Evolutionary conservation across 108 stramenopile genomes (phyloP).

Genomic region (Nitzschia sp.): DNA sequence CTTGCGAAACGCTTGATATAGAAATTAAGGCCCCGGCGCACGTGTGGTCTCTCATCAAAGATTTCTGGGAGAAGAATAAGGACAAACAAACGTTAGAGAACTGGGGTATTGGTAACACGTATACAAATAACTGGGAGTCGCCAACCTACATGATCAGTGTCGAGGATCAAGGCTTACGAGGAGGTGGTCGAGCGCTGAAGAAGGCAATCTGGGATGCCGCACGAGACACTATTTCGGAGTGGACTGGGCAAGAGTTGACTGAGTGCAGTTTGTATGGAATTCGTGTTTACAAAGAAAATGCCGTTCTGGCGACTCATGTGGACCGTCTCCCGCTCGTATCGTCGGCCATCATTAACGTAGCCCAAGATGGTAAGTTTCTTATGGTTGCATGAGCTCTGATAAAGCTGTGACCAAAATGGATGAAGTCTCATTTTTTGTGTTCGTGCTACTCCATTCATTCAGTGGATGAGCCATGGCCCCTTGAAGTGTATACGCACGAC

Average conservation of each 20-base stretch:
- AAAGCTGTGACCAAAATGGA: no score
- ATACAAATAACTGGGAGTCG: conserved; percentile 76
- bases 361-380: conserved; percentile 58
- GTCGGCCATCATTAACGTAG: conserved; percentile 88
- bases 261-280: conserved; percentile 84
- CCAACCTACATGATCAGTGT: conserved; percentile 73
- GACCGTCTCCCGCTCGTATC: conserved; percentile 87
- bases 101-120: conserved; percentile 73
- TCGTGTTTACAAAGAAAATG: conserved; percentile 65
- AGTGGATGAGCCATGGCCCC: conserved; percentile 84
- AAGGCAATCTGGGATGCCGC: conserved; percentile 75
- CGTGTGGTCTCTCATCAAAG: conserved; percentile 57
- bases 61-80: conserved; percentile 75
- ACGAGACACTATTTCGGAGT: conserved; percentile 69
- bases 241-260: conserved; percentile 86
- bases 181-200: conserved; percentile 65
- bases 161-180: conserved; percentile 56
- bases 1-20: not conserved
- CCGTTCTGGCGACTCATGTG: conserved; percentile 80
- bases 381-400: not conserved
- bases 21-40: conserved; percentile 60
- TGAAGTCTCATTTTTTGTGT: not conserved
- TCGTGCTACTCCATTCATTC: not conserved
- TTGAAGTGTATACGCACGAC: conserved; percentile 86
- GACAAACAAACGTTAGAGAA: conserved; percentile 40